Evolutionary conservation across 352 stramenopile species (phyloP).

Genomic region (Pythium rishiriense): DNA sequence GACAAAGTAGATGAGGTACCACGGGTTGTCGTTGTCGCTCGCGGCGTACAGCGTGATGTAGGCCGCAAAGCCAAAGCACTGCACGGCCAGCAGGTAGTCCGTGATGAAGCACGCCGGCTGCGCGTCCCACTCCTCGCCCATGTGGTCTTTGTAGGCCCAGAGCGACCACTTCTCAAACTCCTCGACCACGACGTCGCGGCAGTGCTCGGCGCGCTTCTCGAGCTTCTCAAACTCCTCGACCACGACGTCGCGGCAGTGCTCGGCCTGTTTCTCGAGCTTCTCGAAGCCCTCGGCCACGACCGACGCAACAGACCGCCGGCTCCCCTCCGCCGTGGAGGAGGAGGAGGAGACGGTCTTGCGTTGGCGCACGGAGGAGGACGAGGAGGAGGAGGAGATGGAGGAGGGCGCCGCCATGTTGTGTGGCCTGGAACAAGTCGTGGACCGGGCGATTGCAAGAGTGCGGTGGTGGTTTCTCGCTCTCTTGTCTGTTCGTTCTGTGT

Average conservation of each 20-base stretch:
- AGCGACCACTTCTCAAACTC: slow-evolving; percentile 54
- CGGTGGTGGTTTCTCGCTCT: background rate
- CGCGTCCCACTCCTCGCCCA: slow-evolving; percentile 82
- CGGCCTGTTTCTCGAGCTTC: slow-evolving; percentile 61
- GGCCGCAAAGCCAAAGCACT: slow-evolving; percentile 81
- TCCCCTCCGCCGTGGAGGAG: background rate
- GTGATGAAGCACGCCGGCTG: slow-evolving; percentile 89
- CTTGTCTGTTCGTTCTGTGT: background rate
- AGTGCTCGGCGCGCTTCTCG: slow-evolving; percentile 58
- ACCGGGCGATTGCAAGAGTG: background rate
- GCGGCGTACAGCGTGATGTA: slow-evolving; percentile 79
- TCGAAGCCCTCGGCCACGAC: slow-evolving; percentile 44
- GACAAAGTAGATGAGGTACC: slow-evolving; percentile 89
- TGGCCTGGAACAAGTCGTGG: background rate
- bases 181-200: slow-evolving; percentile 61
- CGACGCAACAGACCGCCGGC: slow-evolving; percentile 25
- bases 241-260: slow-evolving; percentile 65
- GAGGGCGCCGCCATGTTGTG: background rate
- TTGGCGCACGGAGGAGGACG: slow-evolving; percentile 16
- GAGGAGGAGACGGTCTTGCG: slow-evolving; percentile 8
- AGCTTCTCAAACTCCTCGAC: slow-evolving; percentile 46
- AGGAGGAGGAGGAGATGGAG: background rate
- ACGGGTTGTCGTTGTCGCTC: slow-evolving; percentile 51
- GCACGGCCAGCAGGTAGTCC: slow-evolving; percentile 80
- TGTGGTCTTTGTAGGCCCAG: slow-evolving; percentile 74